Percentiles rank a stretch among this genome's conserved stretches.
phyloP scores from a whole-genome alignment of 305 asterid species.

The Solanum hybrid region DNA sequence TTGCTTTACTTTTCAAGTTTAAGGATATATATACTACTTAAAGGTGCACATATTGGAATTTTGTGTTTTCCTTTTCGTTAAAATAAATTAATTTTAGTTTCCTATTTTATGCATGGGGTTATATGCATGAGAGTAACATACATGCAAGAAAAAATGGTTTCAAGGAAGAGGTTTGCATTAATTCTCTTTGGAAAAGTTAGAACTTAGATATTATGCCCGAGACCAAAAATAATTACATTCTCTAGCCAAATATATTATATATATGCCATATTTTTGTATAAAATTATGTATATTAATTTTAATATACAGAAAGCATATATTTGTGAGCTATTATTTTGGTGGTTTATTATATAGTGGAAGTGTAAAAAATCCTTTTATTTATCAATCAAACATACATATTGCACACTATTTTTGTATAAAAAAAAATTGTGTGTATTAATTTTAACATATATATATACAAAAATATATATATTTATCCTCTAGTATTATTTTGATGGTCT shows the following conservation, averaged over 20 bases:
- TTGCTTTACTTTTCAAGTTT: background rate
- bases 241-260: background rate
- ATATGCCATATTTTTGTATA: background rate
- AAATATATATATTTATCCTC: background rate
- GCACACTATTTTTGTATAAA: background rate
- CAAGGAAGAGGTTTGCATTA: too few species aligned
- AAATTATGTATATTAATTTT: background rate
- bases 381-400: background rate
- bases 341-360: background rate
- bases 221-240: background rate
- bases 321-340: background rate
- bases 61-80: background rate
- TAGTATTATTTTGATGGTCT: background rate
- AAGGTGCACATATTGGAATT: background rate
- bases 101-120: background rate
- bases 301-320: background rate
- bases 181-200: background rate
- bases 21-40: background rate
- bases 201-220: background rate
- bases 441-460: too few species aligned
- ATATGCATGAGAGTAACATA: background rate
- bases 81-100: background rate
- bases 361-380: background rate
- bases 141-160: background rate
- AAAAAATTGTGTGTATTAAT: background rate